Base-by-base conservation (phyloP, 192 early-diverging fungal species). In the Gonapodya sp. region DNA sequence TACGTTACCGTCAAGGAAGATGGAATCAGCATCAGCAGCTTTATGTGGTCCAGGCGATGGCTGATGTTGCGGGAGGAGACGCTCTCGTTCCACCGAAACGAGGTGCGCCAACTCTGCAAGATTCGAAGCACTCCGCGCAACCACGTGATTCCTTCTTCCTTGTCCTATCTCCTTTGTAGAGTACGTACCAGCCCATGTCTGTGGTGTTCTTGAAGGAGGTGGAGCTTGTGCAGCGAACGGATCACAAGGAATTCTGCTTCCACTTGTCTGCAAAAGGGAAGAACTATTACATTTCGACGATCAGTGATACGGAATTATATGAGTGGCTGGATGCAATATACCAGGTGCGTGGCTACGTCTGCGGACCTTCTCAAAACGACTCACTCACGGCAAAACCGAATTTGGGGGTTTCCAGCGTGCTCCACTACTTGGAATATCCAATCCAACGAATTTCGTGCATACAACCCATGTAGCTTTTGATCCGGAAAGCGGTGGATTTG, bases 301-400 rank as follows among this genome's bases (percentile, higher is more conserved):
- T 93, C 83, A 95, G 91, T 83, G 98, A 99, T 84, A 95, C 97
- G 83, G 97, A 99, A 84, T 88, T 99, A 35, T 99, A 99, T 84
- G 92, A 93, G 73, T 99, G 98, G 98, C 95, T 98, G 91, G 97
- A 99, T 83, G 94, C 95, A 83, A 94, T 99, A 84, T 98, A 98
- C 87, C 93, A 93, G 83, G 93, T 94, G 85, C 80, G 83, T 80
- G 16, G 37, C 79, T 86, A 84, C 77, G 86, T 85, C 73, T 85
- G 86, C 37, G n/a, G 16, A 73, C 24, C 35, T 75, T 77, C 30
- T 73, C 18, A 78, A 16, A 75, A 35, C 37, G 8, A 36, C 75
- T 18, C 35, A 14, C 18, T 78, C 83, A 8, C 82, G n/a, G 24
- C 31, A 81, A 85, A 73, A 64, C 80, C 33, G 73, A 8, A 83